These are phyloP conservation scores for Aspergillus haitiensis DNA, from an alignment of 495 filamentous ascomycete species.

Conservation along the genomic window DNA sequence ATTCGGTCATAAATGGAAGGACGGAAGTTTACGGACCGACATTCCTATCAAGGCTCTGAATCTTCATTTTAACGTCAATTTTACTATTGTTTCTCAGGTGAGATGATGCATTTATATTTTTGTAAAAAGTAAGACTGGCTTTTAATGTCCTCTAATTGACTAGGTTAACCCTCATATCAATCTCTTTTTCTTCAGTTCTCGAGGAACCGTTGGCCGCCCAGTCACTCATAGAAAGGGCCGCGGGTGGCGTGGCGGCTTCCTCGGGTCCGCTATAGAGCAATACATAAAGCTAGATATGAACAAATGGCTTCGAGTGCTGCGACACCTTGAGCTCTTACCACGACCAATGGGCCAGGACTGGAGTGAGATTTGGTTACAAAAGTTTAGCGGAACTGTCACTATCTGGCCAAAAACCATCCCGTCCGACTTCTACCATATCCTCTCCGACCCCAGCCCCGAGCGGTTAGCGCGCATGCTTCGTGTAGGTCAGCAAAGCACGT, in stretches of 20 bases:
- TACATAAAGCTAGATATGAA: constrained; percentile 92
- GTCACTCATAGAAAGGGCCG: constrained; percentile 92
- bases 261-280: constrained; percentile 88
- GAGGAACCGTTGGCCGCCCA: constrained; percentile 85
- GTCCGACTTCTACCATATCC: constrained; percentile 81
- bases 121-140: background rate
- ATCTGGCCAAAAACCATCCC: constrained; percentile 81
- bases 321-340: constrained; percentile 87
- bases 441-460: constrained; percentile 74
- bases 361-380: constrained; percentile 92
- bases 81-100: constrained; percentile 86
- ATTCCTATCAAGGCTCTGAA: constrained; percentile 93
- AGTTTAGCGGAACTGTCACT: constrained; percentile 91
- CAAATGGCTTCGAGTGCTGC: constrained; percentile 94
- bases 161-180: constrained; percentile 95
- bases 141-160: constrained; percentile 15
- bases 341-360: constrained; percentile 93
- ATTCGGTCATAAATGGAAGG: constrained; percentile 98
- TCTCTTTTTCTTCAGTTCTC: constrained; percentile 95
- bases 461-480: constrained; percentile 84
- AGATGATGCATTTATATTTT: constrained; percentile 24
- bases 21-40: constrained; percentile 89
- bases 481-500: constrained; percentile 80
- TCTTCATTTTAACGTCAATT: constrained; percentile 95
- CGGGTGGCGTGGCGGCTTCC: constrained; percentile 93